These are phyloP conservation scores for Physaria fendleri DNA, from an alignment of 345 rosid genomes.

Conservation along the genomic window DNA sequence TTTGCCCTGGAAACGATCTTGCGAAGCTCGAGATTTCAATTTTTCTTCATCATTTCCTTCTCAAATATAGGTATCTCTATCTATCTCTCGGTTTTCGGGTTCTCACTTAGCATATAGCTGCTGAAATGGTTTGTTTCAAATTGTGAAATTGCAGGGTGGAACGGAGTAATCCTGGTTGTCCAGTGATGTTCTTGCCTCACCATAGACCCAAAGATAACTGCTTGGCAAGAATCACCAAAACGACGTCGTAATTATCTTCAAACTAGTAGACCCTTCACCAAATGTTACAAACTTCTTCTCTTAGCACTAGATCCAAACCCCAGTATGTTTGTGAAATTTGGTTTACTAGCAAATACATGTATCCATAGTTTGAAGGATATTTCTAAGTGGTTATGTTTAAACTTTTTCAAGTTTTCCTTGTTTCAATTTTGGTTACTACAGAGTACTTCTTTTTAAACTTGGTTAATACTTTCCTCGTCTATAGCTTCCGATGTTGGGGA, in stretches of 20 bases:
- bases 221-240: constrained; percentile 31
- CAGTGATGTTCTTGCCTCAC: constrained; percentile 31
- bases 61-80: constrained; percentile 38
- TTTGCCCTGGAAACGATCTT: constrained; percentile 89
- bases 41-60: constrained; percentile 78
- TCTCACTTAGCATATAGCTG: not conserved
- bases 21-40: constrained; percentile 76
- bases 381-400: not conserved
- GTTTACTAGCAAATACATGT: constrained; percentile 6
- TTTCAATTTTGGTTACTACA: not conserved
- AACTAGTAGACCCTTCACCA: constrained; percentile 4
- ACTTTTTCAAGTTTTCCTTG: not conserved
- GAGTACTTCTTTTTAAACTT: too few relatives aligned
- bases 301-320: constrained; percentile 4
- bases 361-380: not conserved
- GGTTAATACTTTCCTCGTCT: too few relatives aligned
- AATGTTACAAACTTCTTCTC: not conserved
- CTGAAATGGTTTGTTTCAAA: not conserved
- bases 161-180: constrained; percentile 22
- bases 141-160: constrained; percentile 18
- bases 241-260: constrained; percentile 4
- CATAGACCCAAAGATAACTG: constrained; percentile 32
- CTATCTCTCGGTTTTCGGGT: not conserved
- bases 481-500: too few relatives aligned
- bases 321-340: not conserved